Evolutionary conservation across 148 eudicot species (phyloP), one percentile per base, ranked within the genome.

Genomic region (Amaranthus cruentus): DNA sequence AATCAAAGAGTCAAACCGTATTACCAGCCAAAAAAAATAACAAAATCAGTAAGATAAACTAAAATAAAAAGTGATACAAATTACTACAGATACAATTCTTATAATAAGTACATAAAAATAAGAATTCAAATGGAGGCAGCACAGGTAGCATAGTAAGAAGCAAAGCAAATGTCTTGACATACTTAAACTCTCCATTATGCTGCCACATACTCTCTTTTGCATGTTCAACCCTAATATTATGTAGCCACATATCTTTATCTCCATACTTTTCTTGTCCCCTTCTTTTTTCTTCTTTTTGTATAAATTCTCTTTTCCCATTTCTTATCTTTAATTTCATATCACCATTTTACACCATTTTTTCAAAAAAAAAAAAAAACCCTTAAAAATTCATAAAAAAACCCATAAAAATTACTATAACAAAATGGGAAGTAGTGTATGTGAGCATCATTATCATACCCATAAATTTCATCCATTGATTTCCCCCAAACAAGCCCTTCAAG

Each of bases 131-230:
- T 6, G 38, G 9, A 52, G 21, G 61, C 43, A 69, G 60, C 60
- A 69, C 6, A 55, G 9, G 47, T 28, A 28, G 38, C 38, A 28
- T 28, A 28, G 38, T 28, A 55, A 49, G 68, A 43, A 73, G 67
- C 66, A 63, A 6, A 62, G 74, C 79, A 77, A 64, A 77, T 77
- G 75, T 21, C 75, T 70, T 14, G 51, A 82, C 78, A 77, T 78
- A 86, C 80, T 62, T 59, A 52, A 9, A 81, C 65, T 18, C 66
- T 68, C 57, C 76, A 56, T 76, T 62, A 62, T 56, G 76, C 78
- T 83, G 92, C 85, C 92, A 88, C 92, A 75, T 88, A 83, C 69
- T 12, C 64, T 48, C 8, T 62, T 82, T 70, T 83, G 88, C 91
- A 87, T 87, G 91, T 83, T 58, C 57, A 56, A 76, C 82, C 85